Evolutionary conservation across 257 asterid genomes (phyloP).

Genomic region (Primulina eburnea): DNA sequence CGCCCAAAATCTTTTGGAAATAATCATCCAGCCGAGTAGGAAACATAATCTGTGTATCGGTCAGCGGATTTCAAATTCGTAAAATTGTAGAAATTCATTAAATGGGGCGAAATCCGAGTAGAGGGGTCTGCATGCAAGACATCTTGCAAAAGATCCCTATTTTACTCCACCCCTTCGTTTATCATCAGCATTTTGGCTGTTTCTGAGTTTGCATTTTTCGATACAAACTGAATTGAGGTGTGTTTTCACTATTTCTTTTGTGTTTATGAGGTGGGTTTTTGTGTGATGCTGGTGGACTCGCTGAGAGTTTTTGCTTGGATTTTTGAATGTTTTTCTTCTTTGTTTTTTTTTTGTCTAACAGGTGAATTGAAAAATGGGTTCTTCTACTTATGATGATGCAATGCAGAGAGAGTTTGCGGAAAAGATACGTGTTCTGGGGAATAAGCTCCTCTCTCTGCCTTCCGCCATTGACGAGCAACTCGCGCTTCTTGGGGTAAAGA

Average conservation of each 20-base stretch:
- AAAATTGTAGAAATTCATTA: constrained; percentile 4
- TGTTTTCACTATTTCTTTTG: neutral
- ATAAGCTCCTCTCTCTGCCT: neutral
- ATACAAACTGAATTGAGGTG: neutral
- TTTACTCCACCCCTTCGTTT: constrained; percentile 7
- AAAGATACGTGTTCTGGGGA: neutral
- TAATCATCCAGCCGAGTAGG: neutral
- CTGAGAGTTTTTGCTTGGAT: neutral
- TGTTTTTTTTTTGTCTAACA: neutral
- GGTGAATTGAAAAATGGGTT: neutral
- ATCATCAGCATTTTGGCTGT: constrained; percentile 1
- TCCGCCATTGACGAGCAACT: neutral
- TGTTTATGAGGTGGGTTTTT: neutral
- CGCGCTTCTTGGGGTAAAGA: neutral
- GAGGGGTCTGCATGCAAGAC: constrained; percentile 25
- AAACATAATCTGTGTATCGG: neutral
- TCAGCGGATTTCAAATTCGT: constrained; percentile 28
- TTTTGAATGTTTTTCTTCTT: neutral
- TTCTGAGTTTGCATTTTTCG: neutral
- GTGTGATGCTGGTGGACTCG: neutral
- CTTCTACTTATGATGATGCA: neutral
- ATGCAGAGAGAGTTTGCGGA: neutral
- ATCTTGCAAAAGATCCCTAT: neutral
- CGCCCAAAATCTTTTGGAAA: neutral
- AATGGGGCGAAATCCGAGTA: constrained; percentile 28